Conservation (phyloP, 257 asterid genomes). For the Agastache rugosa region DNA sequence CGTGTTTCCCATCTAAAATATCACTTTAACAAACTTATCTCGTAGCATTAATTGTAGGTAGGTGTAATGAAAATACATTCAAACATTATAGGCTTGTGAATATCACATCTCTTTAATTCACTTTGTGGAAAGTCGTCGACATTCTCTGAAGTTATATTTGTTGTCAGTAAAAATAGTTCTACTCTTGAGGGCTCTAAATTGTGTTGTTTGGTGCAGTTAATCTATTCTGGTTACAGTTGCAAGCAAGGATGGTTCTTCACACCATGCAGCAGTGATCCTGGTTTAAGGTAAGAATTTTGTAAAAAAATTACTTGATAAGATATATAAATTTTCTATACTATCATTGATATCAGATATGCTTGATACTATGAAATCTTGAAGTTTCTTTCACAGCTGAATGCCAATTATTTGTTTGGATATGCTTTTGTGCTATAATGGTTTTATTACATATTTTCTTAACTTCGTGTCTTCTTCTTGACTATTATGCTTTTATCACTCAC, state of each 20-base stretch:
- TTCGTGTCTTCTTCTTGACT: neutral
- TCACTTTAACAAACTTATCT: slow-evolving; percentile 17
- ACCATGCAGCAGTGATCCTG: slow-evolving; percentile 90
- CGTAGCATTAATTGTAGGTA: slow-evolving; percentile 11
- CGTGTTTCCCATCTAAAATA: slow-evolving; percentile 33
- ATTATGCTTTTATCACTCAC: neutral
- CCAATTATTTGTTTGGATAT: neutral
- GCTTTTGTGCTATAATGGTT: neutral
- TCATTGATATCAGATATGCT: slow-evolving; percentile 3
- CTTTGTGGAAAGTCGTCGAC: neutral
- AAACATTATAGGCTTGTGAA: neutral
- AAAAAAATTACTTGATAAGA: neutral
- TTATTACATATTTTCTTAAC: neutral
- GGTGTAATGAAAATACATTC: slow-evolving; percentile 4
- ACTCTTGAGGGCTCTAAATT: slow-evolving; percentile 26
- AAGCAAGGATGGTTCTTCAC: slow-evolving; percentile 97
- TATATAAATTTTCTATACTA: neutral
- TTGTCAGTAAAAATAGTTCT: neutral
- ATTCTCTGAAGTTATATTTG: slow-evolving; percentile 5
- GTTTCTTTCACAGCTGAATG: neutral
- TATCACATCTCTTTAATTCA: slow-evolving; percentile 7
- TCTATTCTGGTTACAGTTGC: slow-evolving; percentile 93
- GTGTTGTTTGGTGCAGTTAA: slow-evolving; percentile 61
- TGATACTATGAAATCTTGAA: slow-evolving; percentile 16
- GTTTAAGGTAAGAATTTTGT: slow-evolving; percentile 66